Conservation (phyloP, 495 filamentous ascomycete species). For the Podospora pseudocomata region DNA sequence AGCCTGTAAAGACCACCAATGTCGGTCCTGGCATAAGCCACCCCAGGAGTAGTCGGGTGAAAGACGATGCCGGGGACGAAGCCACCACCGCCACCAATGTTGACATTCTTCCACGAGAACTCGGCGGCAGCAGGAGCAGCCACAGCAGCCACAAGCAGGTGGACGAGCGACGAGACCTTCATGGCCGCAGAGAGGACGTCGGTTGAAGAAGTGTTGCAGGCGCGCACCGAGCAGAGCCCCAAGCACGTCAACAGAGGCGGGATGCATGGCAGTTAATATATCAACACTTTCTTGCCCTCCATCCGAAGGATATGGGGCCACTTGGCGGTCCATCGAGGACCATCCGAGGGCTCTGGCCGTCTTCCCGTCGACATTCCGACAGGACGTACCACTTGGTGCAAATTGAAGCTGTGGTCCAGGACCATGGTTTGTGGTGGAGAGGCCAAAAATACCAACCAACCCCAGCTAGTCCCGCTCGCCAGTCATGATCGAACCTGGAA, state of each 20-base stretch:
- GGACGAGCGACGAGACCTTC: slow-evolving; percentile 32
- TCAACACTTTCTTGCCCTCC: neutral
- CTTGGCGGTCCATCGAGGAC: slow-evolving; percentile 9
- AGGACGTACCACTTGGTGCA: slow-evolving; percentile 3
- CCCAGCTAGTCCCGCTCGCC: slow-evolving; percentile 23
- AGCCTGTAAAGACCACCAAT: slow-evolving; percentile 60
- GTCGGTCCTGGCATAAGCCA: slow-evolving; percentile 60
- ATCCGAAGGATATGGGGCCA: neutral
- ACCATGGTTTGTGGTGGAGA: slow-evolving; percentile 18
- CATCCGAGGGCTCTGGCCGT: slow-evolving; percentile 13
- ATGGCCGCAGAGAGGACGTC: slow-evolving; percentile 31
- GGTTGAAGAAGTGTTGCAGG: slow-evolving; percentile 1
- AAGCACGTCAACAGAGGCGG: slow-evolving; percentile 3
- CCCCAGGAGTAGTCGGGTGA: slow-evolving; percentile 52
- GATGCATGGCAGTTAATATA: slow-evolving; percentile 26
- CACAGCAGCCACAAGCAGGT: slow-evolving; percentile 34
- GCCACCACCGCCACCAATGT: slow-evolving; percentile 55
- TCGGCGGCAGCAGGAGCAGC: slow-evolving; percentile 30
- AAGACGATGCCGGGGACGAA: slow-evolving; percentile 59
- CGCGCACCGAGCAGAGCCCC: slow-evolving; percentile 19
- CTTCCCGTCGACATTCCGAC: slow-evolving; percentile 11
- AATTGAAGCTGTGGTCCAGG: slow-evolving; percentile 16
- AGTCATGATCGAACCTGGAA: slow-evolving; percentile 2
- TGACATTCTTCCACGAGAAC: slow-evolving; percentile 48
- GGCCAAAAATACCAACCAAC: neutral